These are phyloP conservation scores for Sequoiadendron giganteum DNA, from an alignment of 75 land plant genomes.

Conservation along the genomic window DNA sequence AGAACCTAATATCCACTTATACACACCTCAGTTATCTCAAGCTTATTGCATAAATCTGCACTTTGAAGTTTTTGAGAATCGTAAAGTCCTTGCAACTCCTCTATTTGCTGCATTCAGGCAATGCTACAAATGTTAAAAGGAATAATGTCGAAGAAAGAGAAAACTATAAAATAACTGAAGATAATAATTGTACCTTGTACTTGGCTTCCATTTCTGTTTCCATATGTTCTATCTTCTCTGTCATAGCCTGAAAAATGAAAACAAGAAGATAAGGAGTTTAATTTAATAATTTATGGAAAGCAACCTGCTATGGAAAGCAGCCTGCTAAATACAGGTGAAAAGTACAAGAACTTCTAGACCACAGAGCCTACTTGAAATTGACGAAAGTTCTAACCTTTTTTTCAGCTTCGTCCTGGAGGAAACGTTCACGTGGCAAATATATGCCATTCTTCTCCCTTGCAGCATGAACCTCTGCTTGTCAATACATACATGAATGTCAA, in stretches of 20 bases:
- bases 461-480: slow-evolving; percentile 78
- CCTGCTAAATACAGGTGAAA: background rate
- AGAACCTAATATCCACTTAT: background rate
- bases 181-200: slow-evolving; percentile 66
- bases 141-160: slow-evolving; percentile 1
- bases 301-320: background rate
- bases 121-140: slow-evolving; percentile 4
- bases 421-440: slow-evolving; percentile 92
- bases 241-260: slow-evolving; percentile 68
- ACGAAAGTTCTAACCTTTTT: slow-evolving; percentile 69
- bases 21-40: slow-evolving; percentile 60
- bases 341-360: slow-evolving; percentile 9
- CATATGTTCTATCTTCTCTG: slow-evolving; percentile 90
- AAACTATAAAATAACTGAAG: slow-evolving; percentile 9
- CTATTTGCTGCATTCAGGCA: slow-evolving; percentile 50
- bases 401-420: slow-evolving; percentile 90
- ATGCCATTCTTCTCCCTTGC: slow-evolving; percentile 99
- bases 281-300: background rate
- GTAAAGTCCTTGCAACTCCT: slow-evolving; percentile 65
- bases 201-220: slow-evolving; percentile 81
- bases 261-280: too few species aligned
- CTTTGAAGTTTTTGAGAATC: slow-evolving; percentile 49
- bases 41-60: slow-evolving; percentile 59
- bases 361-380: background rate
- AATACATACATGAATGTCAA: background rate